Evolutionary conservation across 768 basidiomycete species (phyloP).

Genomic region (Leccinum boreale): DNA sequence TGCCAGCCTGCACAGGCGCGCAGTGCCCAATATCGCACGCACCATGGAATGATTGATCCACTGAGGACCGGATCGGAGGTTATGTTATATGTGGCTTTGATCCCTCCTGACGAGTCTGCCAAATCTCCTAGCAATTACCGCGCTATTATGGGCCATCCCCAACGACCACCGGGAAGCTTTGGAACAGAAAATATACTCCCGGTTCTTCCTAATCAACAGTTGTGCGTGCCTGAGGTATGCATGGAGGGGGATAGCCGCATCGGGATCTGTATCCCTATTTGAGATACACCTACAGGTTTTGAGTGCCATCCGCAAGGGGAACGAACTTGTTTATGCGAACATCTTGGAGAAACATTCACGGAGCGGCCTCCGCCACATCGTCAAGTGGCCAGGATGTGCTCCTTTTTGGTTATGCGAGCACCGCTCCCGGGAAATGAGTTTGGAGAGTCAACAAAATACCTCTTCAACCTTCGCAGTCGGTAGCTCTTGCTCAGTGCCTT

Average conservation of each 20-base stretch:
- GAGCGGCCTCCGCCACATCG: neutral
- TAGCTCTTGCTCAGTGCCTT: neutral
- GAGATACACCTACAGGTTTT: neutral
- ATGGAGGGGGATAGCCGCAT: neutral
- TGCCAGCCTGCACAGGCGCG: no score
- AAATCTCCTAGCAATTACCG: neutral
- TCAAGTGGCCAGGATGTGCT: neutral
- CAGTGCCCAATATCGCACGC: neutral
- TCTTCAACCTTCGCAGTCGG: neutral
- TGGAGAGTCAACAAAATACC: neutral
- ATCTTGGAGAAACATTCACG: neutral
- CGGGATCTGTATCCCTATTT: neutral
- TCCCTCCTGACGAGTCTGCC: neutral
- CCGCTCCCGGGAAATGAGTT: neutral
- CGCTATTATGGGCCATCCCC: neutral
- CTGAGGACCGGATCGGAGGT: no score
- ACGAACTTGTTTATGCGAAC: neutral
- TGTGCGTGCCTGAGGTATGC: neutral
- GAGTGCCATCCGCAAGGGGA: neutral
- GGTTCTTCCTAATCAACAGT: neutral
- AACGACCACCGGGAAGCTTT: neutral
- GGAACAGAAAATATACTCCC: neutral
- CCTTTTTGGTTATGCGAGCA: neutral
- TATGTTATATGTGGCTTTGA: neutral
- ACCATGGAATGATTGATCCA: neutral